A percentile compares a stretch with the other conserved stretches of the same genome.
These are phyloP conservation scores for Xylaria castorea DNA, from an alignment of 495 filamentous ascomycete genomes.

Conservation along the genomic window DNA sequence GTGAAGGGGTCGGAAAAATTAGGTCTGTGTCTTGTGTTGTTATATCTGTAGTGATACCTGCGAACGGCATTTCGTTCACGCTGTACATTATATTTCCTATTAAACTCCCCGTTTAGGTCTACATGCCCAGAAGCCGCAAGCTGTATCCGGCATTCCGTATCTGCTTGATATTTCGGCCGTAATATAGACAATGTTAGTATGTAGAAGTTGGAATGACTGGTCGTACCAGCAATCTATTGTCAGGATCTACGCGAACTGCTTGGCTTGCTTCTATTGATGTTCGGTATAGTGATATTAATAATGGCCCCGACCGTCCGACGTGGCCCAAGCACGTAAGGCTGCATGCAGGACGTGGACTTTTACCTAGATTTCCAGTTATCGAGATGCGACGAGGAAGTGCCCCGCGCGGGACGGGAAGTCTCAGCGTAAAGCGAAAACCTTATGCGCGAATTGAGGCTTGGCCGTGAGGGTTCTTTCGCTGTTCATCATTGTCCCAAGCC, in stretches of 20 bases:
- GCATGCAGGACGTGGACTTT: neutral
- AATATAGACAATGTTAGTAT: neutral
- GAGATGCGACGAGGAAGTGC: neutral
- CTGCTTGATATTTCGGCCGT: neutral
- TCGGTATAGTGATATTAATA: neutral
- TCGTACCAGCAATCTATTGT: neutral
- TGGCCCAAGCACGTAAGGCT: neutral
- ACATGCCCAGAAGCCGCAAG: neutral
- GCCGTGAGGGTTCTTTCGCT: neutral
- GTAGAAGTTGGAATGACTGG: neutral
- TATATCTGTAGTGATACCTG: slow-evolving; percentile 1
- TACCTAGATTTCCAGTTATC: neutral
- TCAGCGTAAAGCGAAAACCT: neutral
- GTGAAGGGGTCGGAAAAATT: neutral
- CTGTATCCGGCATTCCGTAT: neutral
- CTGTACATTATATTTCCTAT: neutral
- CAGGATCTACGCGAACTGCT: neutral
- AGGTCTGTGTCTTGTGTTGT: neutral
- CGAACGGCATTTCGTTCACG: neutral
- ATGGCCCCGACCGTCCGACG: neutral
- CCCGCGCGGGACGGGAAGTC: neutral
- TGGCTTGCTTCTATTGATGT: neutral
- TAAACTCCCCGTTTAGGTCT: neutral
- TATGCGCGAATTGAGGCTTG: neutral
- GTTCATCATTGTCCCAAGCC: neutral